Evolutionary conservation across 1,139 yeast species (phyloP).

Genomic region (Saccharomyces pastorianus): DNA sequence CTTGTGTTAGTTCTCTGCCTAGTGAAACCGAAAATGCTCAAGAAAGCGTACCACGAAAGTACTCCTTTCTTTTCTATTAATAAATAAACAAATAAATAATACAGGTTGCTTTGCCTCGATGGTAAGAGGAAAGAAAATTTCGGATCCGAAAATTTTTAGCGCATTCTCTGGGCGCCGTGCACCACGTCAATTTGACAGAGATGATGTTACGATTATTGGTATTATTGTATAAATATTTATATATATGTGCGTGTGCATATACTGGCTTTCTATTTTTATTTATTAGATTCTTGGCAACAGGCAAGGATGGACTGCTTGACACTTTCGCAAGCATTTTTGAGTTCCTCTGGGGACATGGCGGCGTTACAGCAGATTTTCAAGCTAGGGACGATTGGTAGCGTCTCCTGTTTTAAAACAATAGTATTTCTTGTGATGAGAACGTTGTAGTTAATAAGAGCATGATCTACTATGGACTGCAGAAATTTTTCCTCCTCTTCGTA

Average conservation of each 20-base stretch:
- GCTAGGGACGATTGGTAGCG: constrained; percentile 68
- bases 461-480: constrained; percentile 56
- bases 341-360: constrained; percentile 48
- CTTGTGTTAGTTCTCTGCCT: background rate
- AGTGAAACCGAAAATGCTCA: background rate
- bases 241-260: background rate
- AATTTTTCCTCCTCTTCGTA: constrained; percentile 56
- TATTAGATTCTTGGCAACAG: constrained; percentile 10
- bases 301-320: constrained; percentile 13
- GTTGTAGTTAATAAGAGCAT: constrained; percentile 41
- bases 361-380: constrained; percentile 54
- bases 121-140: background rate
- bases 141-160: background rate
- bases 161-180: background rate
- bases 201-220: background rate
- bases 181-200: background rate
- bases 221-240: constrained; percentile 3
- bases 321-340: constrained; percentile 27
- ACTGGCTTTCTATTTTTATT: background rate
- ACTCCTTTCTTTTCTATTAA: background rate
- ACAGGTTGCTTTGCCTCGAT: background rate
- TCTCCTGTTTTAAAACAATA: constrained; percentile 63
- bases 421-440: constrained; percentile 65
- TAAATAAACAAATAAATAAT: background rate
- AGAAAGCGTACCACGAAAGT: background rate